Percentiles rank a stretch among this genome's conserved stretches.
phyloP scores from a whole-genome alignment of 768 basidiomycete genomes.

The Coprinopsis strossmayeri region DNA sequence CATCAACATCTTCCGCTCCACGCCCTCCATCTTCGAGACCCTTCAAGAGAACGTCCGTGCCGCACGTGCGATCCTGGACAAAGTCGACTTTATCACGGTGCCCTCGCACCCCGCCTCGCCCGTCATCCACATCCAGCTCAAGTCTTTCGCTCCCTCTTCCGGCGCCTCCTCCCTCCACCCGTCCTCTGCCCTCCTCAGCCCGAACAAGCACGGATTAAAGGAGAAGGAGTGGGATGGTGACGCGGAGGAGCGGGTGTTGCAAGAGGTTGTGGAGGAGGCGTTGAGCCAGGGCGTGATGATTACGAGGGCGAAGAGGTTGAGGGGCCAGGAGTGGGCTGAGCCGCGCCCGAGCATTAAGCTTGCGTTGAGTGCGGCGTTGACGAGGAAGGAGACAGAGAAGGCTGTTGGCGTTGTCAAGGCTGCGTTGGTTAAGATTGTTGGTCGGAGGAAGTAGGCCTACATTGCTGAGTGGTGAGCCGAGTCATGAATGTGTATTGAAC shows the following conservation, averaged over 20 bases:
- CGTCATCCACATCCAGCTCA: constrained; percentile 80
- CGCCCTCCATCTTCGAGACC: constrained; percentile 65
- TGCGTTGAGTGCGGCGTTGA: constrained; percentile 71
- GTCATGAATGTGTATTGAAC: no score
- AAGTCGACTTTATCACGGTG: constrained; percentile 72
- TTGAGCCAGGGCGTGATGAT: constrained; percentile 78
- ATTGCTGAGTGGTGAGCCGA: no score
- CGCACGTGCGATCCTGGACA: constrained; percentile 77
- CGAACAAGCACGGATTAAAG: constrained; percentile 35
- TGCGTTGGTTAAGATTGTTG: constrained; percentile 68
- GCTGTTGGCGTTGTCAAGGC: constrained; percentile 69
- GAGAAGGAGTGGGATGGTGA: constrained; percentile 53
- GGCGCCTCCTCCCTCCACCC: constrained; percentile 14
- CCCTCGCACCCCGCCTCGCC: constrained; percentile 85
- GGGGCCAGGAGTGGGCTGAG: constrained; percentile 80
- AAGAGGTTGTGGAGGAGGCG: constrained; percentile 89
- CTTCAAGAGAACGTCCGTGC: constrained; percentile 79
- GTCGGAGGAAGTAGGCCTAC: constrained; percentile 46
- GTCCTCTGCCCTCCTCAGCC: constrained; percentile 13
- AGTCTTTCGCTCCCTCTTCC: constrained; percentile 19
- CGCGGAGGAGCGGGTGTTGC: constrained; percentile 72
- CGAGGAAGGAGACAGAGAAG: constrained; percentile 90
- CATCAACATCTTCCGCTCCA: constrained; percentile 69
- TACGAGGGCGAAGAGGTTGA: constrained; percentile 76
- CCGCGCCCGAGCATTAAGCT: constrained; percentile 79